phyloP scores from a whole-genome alignment of 345 rosid genomes.

The Aquilaria sinensis region DNA sequence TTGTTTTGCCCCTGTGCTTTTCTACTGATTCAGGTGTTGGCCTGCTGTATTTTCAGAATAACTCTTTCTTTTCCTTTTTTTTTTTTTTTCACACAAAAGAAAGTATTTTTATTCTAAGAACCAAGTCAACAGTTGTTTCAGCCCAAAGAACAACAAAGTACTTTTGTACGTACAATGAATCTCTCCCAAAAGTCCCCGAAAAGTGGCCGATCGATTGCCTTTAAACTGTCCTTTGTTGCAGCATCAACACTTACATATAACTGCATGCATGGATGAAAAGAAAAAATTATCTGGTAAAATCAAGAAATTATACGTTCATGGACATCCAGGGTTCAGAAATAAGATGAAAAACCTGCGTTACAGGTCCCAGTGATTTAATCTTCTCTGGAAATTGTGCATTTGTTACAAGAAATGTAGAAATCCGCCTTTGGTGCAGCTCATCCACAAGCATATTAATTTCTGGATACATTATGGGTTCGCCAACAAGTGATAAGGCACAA shows the following conservation, averaged over 20 bases:
- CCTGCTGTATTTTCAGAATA: too few species aligned
- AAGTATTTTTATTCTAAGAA: too few species aligned
- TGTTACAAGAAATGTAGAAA: conserved; percentile 91
- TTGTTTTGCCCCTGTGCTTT: too few species aligned
- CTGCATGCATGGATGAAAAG: conserved; percentile 39
- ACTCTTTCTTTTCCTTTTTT: too few species aligned
- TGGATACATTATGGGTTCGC: conserved; percentile 98
- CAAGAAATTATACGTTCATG: neutral
- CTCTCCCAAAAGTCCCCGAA: conserved; percentile 99
- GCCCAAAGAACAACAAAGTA: too few species aligned
- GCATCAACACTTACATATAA: conserved; percentile 98
- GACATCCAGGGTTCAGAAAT: neutral
- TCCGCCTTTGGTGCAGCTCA: conserved; percentile 77
- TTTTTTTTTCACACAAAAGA: too few species aligned
- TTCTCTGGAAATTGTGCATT: conserved; percentile 98
- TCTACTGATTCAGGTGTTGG: too few species aligned
- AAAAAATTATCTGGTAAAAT: conserved; percentile 1
- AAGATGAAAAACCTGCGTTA: conserved; percentile 68
- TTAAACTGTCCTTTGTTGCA: conserved; percentile 93
- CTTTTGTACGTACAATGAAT: conserved; percentile 52
- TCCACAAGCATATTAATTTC: conserved; percentile 85
- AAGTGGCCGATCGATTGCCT: conserved; percentile 93
- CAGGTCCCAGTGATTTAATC: conserved; percentile 67
- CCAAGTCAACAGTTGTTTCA: too few species aligned
- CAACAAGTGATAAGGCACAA: conserved; percentile 96